Evolutionary conservation across 2,329 filamentous ascomycete species (phyloP).

Genomic region (Pseudodiploospora longispora): DNA sequence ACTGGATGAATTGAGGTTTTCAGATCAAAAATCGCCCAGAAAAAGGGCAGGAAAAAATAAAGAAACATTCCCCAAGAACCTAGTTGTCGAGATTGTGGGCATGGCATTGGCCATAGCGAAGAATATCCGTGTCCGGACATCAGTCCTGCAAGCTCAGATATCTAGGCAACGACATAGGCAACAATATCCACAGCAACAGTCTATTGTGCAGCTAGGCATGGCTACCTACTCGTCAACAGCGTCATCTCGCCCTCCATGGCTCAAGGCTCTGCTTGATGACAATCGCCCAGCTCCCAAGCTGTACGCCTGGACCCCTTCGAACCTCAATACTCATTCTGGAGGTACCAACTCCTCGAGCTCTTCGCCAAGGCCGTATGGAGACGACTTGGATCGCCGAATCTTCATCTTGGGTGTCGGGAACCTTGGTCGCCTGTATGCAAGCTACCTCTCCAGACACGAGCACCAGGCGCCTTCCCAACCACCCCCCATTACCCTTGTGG

Average conservation of each 20-base stretch:
- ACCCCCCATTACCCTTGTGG: constrained; percentile 73
- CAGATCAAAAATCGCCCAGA: no score
- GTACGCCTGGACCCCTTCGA: constrained; percentile 27
- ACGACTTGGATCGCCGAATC: constrained; percentile 41
- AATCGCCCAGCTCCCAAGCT: constrained; percentile 22
- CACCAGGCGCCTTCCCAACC: constrained; percentile 27
- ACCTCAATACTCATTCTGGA: constrained; percentile 13
- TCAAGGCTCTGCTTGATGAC: constrained; percentile 20
- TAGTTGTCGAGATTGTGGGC: no score
- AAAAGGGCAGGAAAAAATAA: no score
- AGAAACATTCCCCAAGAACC: no score
- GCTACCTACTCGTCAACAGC: no score
- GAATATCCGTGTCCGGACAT: no score
- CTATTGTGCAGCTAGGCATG: no score
- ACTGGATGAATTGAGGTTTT: no score
- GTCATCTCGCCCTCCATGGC: constrained; percentile 24
- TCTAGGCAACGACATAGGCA: no score
- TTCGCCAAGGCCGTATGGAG: neutral
- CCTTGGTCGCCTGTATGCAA: constrained; percentile 71
- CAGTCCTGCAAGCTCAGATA: no score
- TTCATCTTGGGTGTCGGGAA: constrained; percentile 77
- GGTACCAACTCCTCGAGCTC: neutral
- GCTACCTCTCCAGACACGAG: constrained; percentile 52
- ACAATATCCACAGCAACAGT: no score
- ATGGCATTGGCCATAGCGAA: no score